Evolutionary conservation across 2,329 filamentous ascomycete species (phyloP).

Genomic region (Bretziella fagacearum): DNA sequence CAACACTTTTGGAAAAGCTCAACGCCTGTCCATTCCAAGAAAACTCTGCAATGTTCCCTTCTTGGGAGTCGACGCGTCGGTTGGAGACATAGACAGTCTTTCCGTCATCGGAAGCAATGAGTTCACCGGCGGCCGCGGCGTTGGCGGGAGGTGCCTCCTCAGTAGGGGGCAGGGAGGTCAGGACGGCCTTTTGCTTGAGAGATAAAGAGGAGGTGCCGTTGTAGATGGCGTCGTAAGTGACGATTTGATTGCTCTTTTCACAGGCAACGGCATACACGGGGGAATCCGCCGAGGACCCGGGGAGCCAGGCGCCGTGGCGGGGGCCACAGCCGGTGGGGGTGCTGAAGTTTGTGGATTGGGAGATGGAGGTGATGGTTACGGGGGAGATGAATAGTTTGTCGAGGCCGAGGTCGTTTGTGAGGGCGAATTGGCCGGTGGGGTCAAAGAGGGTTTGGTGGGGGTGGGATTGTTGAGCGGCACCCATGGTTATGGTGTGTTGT

Average conservation of each 20-base stretch:
- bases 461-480: constrained; percentile 23
- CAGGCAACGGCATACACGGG: constrained; percentile 16
- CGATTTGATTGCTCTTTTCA: constrained; percentile 14
- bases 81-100: constrained; percentile 35
- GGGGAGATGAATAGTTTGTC: constrained; percentile 32
- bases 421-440: constrained; percentile 32
- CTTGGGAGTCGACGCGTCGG: constrained; percentile 28
- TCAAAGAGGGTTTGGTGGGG: constrained; percentile 34
- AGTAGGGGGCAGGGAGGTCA: not conserved
- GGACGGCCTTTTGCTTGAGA: not conserved
- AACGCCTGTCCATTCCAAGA: constrained; percentile 21
- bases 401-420: constrained; percentile 32
- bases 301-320: constrained; percentile 25
- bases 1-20: constrained; percentile 21
- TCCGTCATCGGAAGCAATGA: constrained; percentile 27
- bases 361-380: constrained; percentile 25
- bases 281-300: not conserved
- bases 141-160: constrained; percentile 18
- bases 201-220: constrained; percentile 18
- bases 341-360: constrained; percentile 22
- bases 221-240: constrained; percentile 20
- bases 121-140: constrained; percentile 30
- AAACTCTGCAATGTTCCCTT: constrained; percentile 34
- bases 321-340: constrained; percentile 28
- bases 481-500: constrained; percentile 15